Base-by-base conservation (phyloP, 192 early-diverging fungal species). In the Mortierella alpina region DNA sequence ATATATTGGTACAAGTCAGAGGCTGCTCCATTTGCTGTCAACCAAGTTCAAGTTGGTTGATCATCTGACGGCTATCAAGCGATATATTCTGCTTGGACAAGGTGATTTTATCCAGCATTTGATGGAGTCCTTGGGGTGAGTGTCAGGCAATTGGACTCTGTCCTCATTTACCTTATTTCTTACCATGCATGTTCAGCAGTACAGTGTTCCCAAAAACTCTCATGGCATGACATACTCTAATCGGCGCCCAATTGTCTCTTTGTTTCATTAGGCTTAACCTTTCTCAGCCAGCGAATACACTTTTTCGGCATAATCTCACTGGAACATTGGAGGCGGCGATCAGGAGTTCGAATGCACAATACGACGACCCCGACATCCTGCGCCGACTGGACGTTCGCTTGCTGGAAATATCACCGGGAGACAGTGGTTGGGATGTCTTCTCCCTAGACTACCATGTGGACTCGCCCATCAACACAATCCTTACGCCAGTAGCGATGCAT, bases 81-180 rank as follows among this genome's bases (percentile, higher is more conserved):
- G 91, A 53, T 98, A 98, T 71, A 83, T 99, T 41, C 77, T 99
- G 51, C 85, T 99, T 14, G 95, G 93, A 63, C 94, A 98, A 74
- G 98, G 96, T 31, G 96, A 99, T 70, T 97, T 98, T 88, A 92
- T 95, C 58, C 94, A 96, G 72, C 88, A 92, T 60, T 81, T 99
- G 51, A 91, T 97, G 89, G 93, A 94, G 67, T 89, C 88, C 31
- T 74, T 98, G 56, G 92, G 93, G 92, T 94, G 89, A 63, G 82
- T 61, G 14, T 4, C 41, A 40, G 15, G 42, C 20, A 45, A 20
- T 41, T 41, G 13, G 31, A 41, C 7, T 1, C 5, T 14, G 6
- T 46, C 6, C 46, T 17, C 8, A 9, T 7, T 62, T n/a, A 2
- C 46, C 59, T 61, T 47, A 5, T 46, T 63, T 49, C 5, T 31